Percentiles rank a stretch among this genome's conserved stretches.
phyloP scores from a whole-genome alignment of 257 asterid species.

The Solanum dulcamara region DNA sequence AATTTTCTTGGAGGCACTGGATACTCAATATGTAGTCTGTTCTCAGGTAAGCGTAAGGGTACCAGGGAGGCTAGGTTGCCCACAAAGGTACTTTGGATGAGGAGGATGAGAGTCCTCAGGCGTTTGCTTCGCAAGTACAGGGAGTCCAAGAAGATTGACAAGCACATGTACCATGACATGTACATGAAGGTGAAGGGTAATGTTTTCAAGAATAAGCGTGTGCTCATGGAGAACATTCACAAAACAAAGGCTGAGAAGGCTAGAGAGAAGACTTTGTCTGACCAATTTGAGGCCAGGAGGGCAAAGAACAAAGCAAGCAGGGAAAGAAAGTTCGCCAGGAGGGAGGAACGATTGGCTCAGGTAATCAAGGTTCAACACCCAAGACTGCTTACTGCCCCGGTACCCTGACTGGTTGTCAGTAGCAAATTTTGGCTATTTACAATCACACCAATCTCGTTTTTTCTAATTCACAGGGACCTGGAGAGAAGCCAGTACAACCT shows the following conservation, averaged over 20 bases:
- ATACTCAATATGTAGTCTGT: neutral
- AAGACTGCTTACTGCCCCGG: neutral
- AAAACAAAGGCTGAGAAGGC: slow-evolving; percentile 98
- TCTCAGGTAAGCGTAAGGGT: slow-evolving; percentile 90
- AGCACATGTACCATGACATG: slow-evolving; percentile 97
- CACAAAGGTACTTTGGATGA: slow-evolving; percentile 89
- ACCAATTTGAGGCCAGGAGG: slow-evolving; percentile 94
- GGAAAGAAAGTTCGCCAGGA: slow-evolving; percentile 81
- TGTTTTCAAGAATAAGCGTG: slow-evolving; percentile 92
- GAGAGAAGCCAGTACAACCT: slow-evolving; percentile 36
- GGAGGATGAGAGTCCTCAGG: slow-evolving; percentile 89
- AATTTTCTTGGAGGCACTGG: neutral
- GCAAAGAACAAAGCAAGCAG: slow-evolving; percentile 97
- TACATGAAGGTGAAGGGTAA: slow-evolving; percentile 98
- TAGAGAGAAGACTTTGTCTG: slow-evolving; percentile 82
- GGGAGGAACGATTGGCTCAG: slow-evolving; percentile 87
- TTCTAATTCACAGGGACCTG: slow-evolving; percentile 46
- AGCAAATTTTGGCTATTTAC: neutral
- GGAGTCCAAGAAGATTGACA: slow-evolving; percentile 88
- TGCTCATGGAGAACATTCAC: slow-evolving; percentile 93
- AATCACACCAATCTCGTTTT: neutral
- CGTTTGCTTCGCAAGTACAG: slow-evolving; percentile 89
- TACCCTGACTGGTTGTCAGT: neutral
- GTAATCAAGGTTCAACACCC: slow-evolving; percentile 10
- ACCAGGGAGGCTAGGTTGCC: slow-evolving; percentile 97